phyloP scores from a whole-genome alignment of 1,284 basidiomycete genomes.

The Macrocybe sp. region DNA sequence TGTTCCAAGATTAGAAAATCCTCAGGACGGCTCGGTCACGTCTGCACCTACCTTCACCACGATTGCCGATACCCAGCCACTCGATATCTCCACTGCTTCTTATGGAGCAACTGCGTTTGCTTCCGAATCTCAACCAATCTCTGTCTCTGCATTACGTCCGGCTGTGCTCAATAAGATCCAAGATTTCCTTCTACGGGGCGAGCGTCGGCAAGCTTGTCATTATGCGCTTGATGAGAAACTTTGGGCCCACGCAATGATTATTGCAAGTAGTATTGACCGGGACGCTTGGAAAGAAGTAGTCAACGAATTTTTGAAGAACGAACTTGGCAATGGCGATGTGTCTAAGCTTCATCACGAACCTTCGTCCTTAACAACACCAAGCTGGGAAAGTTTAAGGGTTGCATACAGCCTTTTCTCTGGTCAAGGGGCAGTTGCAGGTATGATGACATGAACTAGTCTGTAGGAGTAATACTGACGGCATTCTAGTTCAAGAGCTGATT shows the following conservation, averaged over 20 bases:
- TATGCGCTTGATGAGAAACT: constrained; percentile 85
- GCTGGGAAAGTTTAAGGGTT: constrained; percentile 71
- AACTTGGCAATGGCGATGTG: constrained; percentile 51
- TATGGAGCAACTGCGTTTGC: constrained; percentile 14
- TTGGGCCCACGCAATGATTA: constrained; percentile 96
- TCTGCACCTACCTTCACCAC: constrained; percentile 19
- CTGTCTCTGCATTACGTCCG: constrained; percentile 46
- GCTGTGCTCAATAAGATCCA: constrained; percentile 77
- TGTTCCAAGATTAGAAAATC: constrained; percentile 46
- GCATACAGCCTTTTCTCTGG: constrained; percentile 88
- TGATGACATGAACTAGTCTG: constrained; percentile 13
- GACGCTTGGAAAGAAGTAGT: constrained; percentile 93
- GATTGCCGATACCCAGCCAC: constrained; percentile 18
- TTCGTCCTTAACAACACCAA: constrained; percentile 29
- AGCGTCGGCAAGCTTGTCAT: constrained; percentile 83
- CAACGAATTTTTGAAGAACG: constrained; percentile 78
- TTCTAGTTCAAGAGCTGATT: constrained; percentile 73
- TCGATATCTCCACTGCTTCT: constrained; percentile 15
- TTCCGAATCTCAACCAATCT: constrained; percentile 37
- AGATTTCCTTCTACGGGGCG: constrained; percentile 74
- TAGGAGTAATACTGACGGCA: constrained; percentile 5
- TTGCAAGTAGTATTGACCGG: constrained; percentile 90
- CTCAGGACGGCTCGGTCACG: constrained; percentile 12
- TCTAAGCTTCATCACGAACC: constrained; percentile 9
- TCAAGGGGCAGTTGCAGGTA: constrained; percentile 72